phyloP scores from a whole-genome alignment of 768 basidiomycete species.

The Suillus clintonianus region DNA sequence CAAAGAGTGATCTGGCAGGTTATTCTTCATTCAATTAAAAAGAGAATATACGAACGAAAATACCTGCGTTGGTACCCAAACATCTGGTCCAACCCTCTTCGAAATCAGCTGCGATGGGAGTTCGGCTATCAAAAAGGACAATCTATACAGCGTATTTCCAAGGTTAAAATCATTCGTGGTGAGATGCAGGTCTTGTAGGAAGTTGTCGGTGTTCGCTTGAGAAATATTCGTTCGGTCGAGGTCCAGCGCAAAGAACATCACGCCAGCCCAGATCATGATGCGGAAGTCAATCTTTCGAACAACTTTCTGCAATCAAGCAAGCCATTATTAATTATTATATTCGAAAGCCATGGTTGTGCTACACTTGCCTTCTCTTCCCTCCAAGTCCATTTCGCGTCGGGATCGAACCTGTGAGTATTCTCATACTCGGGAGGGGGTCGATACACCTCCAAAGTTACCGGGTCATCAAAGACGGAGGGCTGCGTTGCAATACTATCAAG shows the following conservation, averaged over 20 bases:
- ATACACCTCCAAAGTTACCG: conserved; percentile 48
- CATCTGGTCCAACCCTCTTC: conserved; percentile 67
- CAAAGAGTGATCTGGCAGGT: conserved; percentile 50
- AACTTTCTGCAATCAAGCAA: conserved; percentile 36
- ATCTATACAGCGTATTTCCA: conserved; percentile 59
- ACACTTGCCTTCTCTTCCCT: conserved; percentile 56
- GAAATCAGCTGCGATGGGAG: conserved; percentile 69
- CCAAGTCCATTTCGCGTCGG: conserved; percentile 69
- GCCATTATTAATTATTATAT: not conserved
- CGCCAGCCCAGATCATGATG: conserved; percentile 60
- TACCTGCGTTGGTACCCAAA: conserved; percentile 65
- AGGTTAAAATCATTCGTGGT: conserved; percentile 67
- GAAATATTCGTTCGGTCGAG: conserved; percentile 62
- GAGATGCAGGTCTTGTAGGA: conserved; percentile 59
- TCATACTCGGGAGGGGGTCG: conserved; percentile 56
- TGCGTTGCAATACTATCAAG: conserved; percentile 59
- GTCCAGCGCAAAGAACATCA: conserved; percentile 67
- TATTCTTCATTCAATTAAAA: not conserved
- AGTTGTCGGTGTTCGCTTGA: conserved; percentile 71
- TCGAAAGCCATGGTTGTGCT: not conserved
- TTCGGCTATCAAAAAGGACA: conserved; percentile 53
- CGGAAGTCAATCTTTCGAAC: conserved; percentile 61
- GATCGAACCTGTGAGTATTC: conserved; percentile 66
- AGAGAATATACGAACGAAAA: not conserved
- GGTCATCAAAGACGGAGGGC: conserved; percentile 64